Conservation (phyloP, 1,284 basidiomycete genomes). For the Singerocomus inundabilis region DNA sequence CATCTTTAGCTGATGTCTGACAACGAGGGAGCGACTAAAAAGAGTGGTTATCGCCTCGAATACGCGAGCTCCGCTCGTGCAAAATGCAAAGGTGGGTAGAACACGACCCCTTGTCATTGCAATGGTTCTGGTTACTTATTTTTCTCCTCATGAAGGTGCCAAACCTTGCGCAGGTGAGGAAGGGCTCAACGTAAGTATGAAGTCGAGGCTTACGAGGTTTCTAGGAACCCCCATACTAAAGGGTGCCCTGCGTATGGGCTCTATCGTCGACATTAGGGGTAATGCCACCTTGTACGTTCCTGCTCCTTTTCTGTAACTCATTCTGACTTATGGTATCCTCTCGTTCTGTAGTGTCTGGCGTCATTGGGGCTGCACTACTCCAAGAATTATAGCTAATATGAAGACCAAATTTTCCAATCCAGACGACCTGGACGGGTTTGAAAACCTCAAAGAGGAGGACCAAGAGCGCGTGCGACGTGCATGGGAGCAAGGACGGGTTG, state of each 20-base stretch:
- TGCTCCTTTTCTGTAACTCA: constrained; percentile 8
- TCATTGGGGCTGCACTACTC: constrained; percentile 81
- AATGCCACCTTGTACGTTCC: constrained; percentile 65
- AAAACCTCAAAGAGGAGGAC: constrained; percentile 63
- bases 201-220: constrained; percentile 15
- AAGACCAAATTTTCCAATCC: constrained; percentile 59
- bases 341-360: constrained; percentile 59
- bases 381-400: constrained; percentile 70
- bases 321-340: not conserved
- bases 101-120: constrained; percentile 15
- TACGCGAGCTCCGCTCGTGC: constrained; percentile 66
- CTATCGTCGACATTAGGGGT: constrained; percentile 75
- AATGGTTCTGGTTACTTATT: constrained; percentile 16
- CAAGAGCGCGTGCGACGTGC: constrained; percentile 66
- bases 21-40: constrained; percentile 46
- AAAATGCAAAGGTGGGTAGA: constrained; percentile 75
- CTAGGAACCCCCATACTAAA: constrained; percentile 72
- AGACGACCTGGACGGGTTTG: constrained; percentile 71
- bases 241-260: constrained; percentile 71
- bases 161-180: constrained; percentile 71
- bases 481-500: constrained; percentile 72
- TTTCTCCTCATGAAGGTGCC: constrained; percentile 49
- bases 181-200: constrained; percentile 9
- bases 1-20: constrained; percentile 50
- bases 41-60: constrained; percentile 74